These are phyloP conservation scores for Candida buenavistaensis DNA, from an alignment of 1,139 yeast genomes.

Conservation along the genomic window DNA sequence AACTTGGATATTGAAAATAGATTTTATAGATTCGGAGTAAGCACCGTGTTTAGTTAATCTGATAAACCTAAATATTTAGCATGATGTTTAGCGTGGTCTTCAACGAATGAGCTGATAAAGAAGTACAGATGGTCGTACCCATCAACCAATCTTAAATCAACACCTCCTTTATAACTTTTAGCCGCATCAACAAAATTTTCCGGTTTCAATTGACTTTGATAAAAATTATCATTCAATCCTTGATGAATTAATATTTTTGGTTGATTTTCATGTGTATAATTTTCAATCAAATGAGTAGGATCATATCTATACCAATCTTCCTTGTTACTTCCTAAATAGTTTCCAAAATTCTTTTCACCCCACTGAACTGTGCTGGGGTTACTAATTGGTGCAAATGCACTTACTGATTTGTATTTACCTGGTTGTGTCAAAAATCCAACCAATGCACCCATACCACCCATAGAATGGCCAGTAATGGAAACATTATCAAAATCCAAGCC, in stretches of 20 bases:
- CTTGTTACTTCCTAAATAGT: conserved; percentile 67
- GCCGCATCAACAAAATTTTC: conserved; percentile 71
- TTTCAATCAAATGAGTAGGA: conserved; percentile 70
- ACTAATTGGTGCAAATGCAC: conserved; percentile 89
- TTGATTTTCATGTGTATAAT: conserved; percentile 47
- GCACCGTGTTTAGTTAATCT: conserved; percentile 12
- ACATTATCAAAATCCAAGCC: conserved; percentile 58
- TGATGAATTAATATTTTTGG: conserved; percentile 78
- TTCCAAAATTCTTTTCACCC: conserved; percentile 80
- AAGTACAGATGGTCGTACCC: conserved; percentile 93
- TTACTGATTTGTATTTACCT: conserved; percentile 72
- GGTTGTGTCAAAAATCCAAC: conserved; percentile 75
- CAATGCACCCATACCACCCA: conserved; percentile 97
- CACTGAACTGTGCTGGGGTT: conserved; percentile 79
- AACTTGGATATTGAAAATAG: conserved; percentile 48
- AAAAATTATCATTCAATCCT: conserved; percentile 76
- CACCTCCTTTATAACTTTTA: conserved; percentile 58
- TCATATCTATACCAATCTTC: conserved; percentile 72
- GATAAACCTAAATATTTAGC: conserved; percentile 70
- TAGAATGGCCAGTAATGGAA: conserved; percentile 90
- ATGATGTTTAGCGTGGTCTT: conserved; percentile 84
- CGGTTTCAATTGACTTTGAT: conserved; percentile 72
- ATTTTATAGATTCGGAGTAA: conserved; percentile 14
- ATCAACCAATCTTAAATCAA: conserved; percentile 64
- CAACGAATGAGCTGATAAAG: conserved; percentile 78